Conservation (phyloP, 306 rosid genomes). For the Quercus gilva region DNA sequence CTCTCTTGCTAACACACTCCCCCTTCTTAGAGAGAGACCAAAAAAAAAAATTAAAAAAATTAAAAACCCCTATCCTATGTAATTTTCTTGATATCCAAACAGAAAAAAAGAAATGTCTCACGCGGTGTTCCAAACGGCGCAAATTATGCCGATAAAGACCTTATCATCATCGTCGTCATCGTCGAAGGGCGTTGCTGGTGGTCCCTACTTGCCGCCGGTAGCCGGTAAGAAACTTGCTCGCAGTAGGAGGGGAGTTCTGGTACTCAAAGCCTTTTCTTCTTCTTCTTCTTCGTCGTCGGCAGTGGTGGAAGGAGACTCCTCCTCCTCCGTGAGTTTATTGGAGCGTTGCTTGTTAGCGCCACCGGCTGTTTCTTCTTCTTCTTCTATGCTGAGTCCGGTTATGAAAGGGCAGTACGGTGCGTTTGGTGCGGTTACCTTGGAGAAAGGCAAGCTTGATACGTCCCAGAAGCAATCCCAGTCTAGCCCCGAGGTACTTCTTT, state of each 20-base stretch:
- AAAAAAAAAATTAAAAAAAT: neutral
- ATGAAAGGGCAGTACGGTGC: slow-evolving; percentile 83
- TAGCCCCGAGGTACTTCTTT: neutral
- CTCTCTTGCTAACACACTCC: slow-evolving; percentile 10
- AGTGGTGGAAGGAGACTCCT: slow-evolving; percentile 31
- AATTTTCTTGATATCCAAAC: slow-evolving; percentile 10
- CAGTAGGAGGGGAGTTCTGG: slow-evolving; percentile 9
- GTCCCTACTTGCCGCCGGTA: slow-evolving; percentile 10
- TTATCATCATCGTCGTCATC: neutral
- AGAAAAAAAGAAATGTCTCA: slow-evolving; percentile 37
- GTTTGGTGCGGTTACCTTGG: slow-evolving; percentile 78
- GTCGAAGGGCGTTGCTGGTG: slow-evolving; percentile 28
- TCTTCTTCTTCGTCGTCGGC: slow-evolving; percentile 23
- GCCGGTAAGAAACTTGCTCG: neutral
- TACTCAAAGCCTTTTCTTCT: slow-evolving; percentile 37
- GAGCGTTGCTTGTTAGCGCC: slow-evolving; percentile 63
- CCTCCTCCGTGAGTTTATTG: slow-evolving; percentile 25
- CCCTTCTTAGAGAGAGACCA: neutral
- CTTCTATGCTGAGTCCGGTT: slow-evolving; percentile 31
- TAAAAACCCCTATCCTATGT: neutral
- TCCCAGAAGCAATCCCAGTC: slow-evolving; percentile 69
- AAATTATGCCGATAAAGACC: slow-evolving; percentile 55
- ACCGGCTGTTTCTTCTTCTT: slow-evolving; percentile 14
- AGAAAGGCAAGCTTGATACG: slow-evolving; percentile 77
- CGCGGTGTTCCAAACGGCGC: slow-evolving; percentile 67